Evolutionary conservation across 208 protist species (phyloP).

Genomic region (Trypanosomatidae sp.): DNA sequence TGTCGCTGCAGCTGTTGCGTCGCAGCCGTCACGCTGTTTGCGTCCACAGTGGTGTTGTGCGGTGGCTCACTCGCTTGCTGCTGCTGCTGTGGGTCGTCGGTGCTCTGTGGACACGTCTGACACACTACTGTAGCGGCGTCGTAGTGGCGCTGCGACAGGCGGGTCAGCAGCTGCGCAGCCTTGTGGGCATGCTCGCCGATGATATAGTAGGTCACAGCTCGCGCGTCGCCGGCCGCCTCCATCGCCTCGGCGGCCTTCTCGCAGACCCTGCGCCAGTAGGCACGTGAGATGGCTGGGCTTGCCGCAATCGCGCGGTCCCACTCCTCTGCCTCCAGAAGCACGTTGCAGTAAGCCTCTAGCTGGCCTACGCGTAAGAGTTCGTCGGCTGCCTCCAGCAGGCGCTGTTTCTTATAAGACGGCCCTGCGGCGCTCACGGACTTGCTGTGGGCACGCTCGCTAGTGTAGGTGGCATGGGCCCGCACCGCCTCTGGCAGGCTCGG

Average conservation of each 20-base stretch:
- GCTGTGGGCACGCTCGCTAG: constrained; percentile 65
- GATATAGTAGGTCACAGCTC: constrained; percentile 78
- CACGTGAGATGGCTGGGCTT: constrained; percentile 81
- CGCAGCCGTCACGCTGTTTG: constrained; percentile 36
- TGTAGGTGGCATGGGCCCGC: constrained; percentile 42
- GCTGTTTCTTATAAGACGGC: constrained; percentile 52
- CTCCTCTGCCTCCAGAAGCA: constrained; percentile 82
- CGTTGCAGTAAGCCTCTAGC: constrained; percentile 76
- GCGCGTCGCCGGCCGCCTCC: constrained; percentile 58
- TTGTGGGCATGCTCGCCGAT: constrained; percentile 69
- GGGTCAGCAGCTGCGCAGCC: constrained; percentile 59
- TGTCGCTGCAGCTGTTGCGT: constrained; percentile 46
- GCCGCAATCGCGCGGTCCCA: constrained; percentile 90
- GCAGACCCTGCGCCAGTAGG: constrained; percentile 85
- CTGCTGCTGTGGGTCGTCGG: constrained; percentile 20
- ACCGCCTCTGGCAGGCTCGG: constrained; percentile 47
- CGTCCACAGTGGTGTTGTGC: constrained; percentile 64
- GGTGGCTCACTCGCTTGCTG: constrained; percentile 37
- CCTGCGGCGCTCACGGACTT: constrained; percentile 61
- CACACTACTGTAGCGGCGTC: constrained; percentile 62
- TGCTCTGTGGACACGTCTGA: constrained; percentile 64
- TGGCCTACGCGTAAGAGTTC: constrained; percentile 73
- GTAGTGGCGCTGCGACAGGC: constrained; percentile 38
- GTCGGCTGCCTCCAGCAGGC: constrained; percentile 73
- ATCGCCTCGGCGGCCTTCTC: constrained; percentile 68